These are phyloP conservation scores for Plasmopara viticola DNA, from an alignment of 352 stramenopile genomes.

Conservation along the genomic window DNA sequence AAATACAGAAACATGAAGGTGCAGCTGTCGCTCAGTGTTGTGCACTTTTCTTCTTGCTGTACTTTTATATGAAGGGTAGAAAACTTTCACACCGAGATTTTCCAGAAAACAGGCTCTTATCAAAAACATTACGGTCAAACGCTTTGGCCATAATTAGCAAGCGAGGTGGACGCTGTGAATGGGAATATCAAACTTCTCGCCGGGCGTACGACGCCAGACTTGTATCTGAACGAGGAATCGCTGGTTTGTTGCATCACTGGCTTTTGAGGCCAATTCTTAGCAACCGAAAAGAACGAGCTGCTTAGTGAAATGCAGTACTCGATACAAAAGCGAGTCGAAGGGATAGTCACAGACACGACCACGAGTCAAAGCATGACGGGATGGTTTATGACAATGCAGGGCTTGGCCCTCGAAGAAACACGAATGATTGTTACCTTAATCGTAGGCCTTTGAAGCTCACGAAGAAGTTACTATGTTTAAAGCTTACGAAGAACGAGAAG, in stretches of 20 bases:
- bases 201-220: constrained; percentile 61
- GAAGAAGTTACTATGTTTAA: constrained; percentile 29
- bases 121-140: neutral
- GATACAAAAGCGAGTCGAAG: too few species aligned
- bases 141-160: neutral
- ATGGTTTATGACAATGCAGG: constrained; percentile 27
- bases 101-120: neutral
- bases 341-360: constrained; percentile 49
- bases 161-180: constrained; percentile 14
- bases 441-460: constrained; percentile 27
- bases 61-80: constrained; percentile 1
- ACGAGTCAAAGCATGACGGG: constrained; percentile 42
- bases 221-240: constrained; percentile 76
- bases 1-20: constrained; percentile 21
- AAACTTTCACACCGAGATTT: neutral
- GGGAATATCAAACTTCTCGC: constrained; percentile 47
- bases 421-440: constrained; percentile 39
- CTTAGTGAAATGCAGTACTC: constrained; percentile 57
- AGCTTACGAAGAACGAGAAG: constrained; percentile 37
- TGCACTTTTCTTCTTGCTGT: constrained; percentile 1
- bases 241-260: constrained; percentile 71
- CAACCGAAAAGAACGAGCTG: constrained; percentile 74
- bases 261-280: constrained; percentile 52
- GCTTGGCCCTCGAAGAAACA: constrained; percentile 50
- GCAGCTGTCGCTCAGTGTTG: constrained; percentile 10